phyloP scores from a whole-genome alignment of 2,329 filamentous ascomycete species.

The Phyllosticta capitalensis region DNA sequence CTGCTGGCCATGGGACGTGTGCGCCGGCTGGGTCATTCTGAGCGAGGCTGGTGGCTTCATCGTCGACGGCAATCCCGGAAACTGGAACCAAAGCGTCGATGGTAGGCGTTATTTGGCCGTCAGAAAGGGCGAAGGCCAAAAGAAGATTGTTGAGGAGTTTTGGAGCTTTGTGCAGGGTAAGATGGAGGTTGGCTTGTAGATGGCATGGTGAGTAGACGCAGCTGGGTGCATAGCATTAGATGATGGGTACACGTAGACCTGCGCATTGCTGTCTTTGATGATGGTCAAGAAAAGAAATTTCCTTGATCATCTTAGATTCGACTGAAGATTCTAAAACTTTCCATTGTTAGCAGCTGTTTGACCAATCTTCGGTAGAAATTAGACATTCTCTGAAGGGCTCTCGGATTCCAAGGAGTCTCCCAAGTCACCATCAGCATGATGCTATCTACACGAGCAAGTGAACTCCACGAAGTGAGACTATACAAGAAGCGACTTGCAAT shows the following conservation, averaged over 20 bases:
- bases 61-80: conserved; percentile 62
- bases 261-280: neutral
- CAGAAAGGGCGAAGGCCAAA: conserved; percentile 36
- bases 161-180: conserved; percentile 37
- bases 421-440: too few relatives aligned
- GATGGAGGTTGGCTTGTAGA: conserved; percentile 31
- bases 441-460: too few relatives aligned
- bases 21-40: conserved; percentile 69
- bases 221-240: neutral
- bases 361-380: too few relatives aligned
- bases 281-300: neutral
- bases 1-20: conserved; percentile 80
- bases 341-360: neutral
- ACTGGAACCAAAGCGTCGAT: conserved; percentile 52
- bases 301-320: neutral
- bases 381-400: too few relatives aligned
- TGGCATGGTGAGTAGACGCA: neutral
- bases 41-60: conserved; percentile 65
- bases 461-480: too few relatives aligned
- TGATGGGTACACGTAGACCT: neutral
- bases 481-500: too few relatives aligned
- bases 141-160: conserved; percentile 39
- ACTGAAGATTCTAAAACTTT: neutral
- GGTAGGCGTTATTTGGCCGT: conserved; percentile 47
- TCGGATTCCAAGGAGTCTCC: too few relatives aligned